Conservation (phyloP, 2,329 filamentous ascomycete genomes). For the Pleochaeta shiraiana region DNA sequence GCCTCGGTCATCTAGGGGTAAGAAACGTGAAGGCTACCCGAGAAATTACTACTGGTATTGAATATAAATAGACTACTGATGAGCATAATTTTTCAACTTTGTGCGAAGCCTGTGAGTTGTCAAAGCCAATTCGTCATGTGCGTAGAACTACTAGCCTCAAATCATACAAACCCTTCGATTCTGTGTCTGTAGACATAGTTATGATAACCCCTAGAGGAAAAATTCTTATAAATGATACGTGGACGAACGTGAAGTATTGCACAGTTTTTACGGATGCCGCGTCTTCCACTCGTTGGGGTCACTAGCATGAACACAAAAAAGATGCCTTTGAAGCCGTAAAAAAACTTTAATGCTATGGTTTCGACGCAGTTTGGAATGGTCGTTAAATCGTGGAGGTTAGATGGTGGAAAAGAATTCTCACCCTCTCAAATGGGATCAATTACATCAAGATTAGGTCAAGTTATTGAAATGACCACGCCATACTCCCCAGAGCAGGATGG, state of each 20-base stretch:
- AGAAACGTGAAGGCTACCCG: not conserved
- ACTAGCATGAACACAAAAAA: not conserved
- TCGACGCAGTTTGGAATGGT: not conserved
- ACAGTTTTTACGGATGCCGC: no score
- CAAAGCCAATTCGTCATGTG: not conserved
- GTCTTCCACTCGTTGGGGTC: not conserved
- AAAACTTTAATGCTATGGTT: not conserved
- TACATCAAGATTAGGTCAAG: not conserved
- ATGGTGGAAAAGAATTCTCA: not conserved
- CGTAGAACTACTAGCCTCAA: not conserved
- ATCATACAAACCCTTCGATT: no score
- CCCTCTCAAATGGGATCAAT: not conserved
- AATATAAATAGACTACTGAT: not conserved
- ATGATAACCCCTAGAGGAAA: not conserved
- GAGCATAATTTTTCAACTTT: not conserved
- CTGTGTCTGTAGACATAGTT: not conserved
- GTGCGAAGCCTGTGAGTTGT: not conserved
- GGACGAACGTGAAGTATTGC: no score
- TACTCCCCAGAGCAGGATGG: not conserved
- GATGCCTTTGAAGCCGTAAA: not conserved
- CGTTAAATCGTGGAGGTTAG: not conserved
- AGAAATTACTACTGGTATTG: not conserved
- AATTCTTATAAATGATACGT: not conserved
- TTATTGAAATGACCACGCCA: not conserved
- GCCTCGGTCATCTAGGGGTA: no score